Base-by-base conservation (phyloP, 2,329 filamentous ascomycete species). In the Aspergillus chevalieri region DNA sequence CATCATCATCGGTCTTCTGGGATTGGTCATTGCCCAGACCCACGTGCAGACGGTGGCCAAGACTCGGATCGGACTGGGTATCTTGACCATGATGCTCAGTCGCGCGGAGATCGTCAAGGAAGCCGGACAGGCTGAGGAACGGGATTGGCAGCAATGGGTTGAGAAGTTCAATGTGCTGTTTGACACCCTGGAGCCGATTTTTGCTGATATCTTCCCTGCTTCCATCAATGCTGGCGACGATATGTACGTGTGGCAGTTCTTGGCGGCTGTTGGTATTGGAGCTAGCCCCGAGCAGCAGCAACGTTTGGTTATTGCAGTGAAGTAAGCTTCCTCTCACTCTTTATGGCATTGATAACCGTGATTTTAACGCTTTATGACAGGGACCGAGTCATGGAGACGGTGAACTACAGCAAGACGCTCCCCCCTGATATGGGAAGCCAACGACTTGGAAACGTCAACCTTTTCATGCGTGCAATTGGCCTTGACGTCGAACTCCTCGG, bases 391-490 rank as follows among this genome's bases (percentile, higher is more conserved):
- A 94, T 97, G 82, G 91, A 95, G 66, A 97, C 93, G 0, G 89
- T 98, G 9, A 77, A 81, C 26, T 82, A 95, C 47, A 86, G 89
- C 62, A 96, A 95, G 78, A 92, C 89, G 1, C 77, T 98, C 30
- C 92, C 93, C 15, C 79, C 85, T 14, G 87, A 93, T 50, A 89
- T 97, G 83, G 85, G 87, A 10, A 83, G 83, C 52, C 84, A 89
- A 65, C 85, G 92, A 52, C 77, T 95, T 50, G 85, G 86, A 51
- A 95, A 95, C 65, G 93, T 98, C 58, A 98, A 98, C 67, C 75
- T 98, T 49, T 98, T 98, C 70, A 96, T 98, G 91, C 86, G 90
- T 64, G 93, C 92, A 49, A 96, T 98, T 70, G 93, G 93, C n/a
- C 79, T 98, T 66, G 93, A 98, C 74, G 93, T 98, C 46, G 93